Evolutionary conservation across 371 early-diverging fungal species (phyloP), one percentile per base, ranked within the genome.

Genomic region (Mucor lusitanicus): DNA sequence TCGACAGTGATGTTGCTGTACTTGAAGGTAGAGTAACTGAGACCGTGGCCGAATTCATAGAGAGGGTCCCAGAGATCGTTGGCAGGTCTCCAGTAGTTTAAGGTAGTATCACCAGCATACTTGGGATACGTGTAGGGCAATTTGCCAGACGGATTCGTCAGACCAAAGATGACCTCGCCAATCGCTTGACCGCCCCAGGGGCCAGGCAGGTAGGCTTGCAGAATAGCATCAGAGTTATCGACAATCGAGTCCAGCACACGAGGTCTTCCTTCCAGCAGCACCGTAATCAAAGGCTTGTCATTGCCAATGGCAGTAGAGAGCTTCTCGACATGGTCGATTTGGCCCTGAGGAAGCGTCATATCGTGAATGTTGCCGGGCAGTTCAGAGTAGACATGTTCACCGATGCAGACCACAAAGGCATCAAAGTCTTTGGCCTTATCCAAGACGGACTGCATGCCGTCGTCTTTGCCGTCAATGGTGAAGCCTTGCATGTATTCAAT

Each of bases 231-330:
- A 8, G 85, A 86, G 0, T 69, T 32, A 1, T 76, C 78, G 28
- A 67, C 72, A 13, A 83, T 69, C 6, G 80, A 75, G 27, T 76
- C 63, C 2, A 90, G 62, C 12, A 82, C 79, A 33, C 88, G 80
- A 2, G 90, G 90, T 3, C 90, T 84, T 17, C 88, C 88, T 54
- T 85, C 81, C 3, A 87, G 79, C 0, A 90, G 77, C 12, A 89
- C 73, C 3, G 81, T 73, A 6, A 87, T 66, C 8, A 88, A 30
- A 3, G 82, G 84, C 50, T 74, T 81, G 28, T 72, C 67, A 1
- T 50, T 25, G 4, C 50, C 50, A 23, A 35, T 54, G 0, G 75
- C 50, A 1, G 55, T 62, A 1, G 67, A 63, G 37, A 78, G 70
- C 17, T 74, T 70, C 12, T 72, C 42, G 15, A 82, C 64, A 5